Evolutionary conservation across 345 rosid species (phyloP), one percentile per base, ranked within the genome.

Genomic region (Angophora floribunda): DNA sequence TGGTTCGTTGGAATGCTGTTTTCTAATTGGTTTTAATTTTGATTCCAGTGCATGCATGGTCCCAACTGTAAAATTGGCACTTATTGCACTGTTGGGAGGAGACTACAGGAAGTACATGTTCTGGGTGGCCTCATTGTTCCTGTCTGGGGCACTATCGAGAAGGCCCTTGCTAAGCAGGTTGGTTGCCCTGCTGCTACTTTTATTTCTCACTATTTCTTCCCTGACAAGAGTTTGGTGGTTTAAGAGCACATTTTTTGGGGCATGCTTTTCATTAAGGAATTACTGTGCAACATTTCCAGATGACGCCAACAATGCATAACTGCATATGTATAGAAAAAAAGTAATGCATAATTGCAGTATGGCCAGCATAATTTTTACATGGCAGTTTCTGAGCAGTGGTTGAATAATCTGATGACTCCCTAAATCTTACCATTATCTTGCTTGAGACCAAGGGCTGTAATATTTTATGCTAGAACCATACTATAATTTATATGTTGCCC

Each of bases 91-190:
- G 99, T 98, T 88, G 99, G 99, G n/a, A 89, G 98, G 92, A 93
- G 99, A 93, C 90, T 94, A 88, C 99, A 98, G 85, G 99, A 96
- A 95, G 98, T 98, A 44, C 95, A 95, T 87, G 96, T 98, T 90
- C 93, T 98, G 90, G 99, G 99, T 86, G 99, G 99, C 86, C 96
- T 98, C 87, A 96, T 95, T 95, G 96, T 98, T 92, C 98, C 99
- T 55, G 94, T 98, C 52, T 98, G 99, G 99, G 99, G 99, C 86
- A 95, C 99, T 19, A 94, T 98, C 45, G 99, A 96, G 93, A 96
- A 94, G 93, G 99, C 99, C 90, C 97, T 98, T 82, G 94, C 98
- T 87, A 96, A 97, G 94, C 99, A 97, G 96, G 99, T 96, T 88
- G 88, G 55, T 88, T 79, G 19, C 41, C 53, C 12, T 30, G 55